Percentiles rank a stretch among this genome's conserved stretches.
These are phyloP conservation scores for Magnaporthiopsis incrustans DNA, from an alignment of 2,329 filamentous ascomycete species.

Conservation along the genomic window DNA sequence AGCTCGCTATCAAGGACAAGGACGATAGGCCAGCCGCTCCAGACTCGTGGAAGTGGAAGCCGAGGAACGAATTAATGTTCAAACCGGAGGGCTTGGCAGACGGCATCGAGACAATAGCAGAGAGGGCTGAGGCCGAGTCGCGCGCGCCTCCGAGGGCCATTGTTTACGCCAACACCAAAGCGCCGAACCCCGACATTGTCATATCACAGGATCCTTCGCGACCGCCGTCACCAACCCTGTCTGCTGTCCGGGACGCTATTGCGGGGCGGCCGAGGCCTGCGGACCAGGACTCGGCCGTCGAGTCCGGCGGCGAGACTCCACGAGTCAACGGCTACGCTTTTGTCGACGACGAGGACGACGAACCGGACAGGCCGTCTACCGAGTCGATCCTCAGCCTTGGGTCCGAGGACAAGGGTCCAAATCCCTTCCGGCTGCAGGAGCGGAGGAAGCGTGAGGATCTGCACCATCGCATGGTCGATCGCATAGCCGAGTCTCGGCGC, in stretches of 20 bases:
- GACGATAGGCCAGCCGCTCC: conserved; percentile 68
- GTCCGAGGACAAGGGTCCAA: conserved; percentile 54
- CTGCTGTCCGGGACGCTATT: conserved; percentile 77
- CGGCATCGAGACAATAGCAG: conserved; percentile 50
- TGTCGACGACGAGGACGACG: conserved; percentile 71
- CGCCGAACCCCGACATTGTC: conserved; percentile 42
- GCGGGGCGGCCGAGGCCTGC: conserved; percentile 58
- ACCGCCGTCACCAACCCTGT: conserved; percentile 75
- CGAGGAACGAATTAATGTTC: conserved; percentile 88
- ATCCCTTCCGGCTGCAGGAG: conserved; percentile 73
- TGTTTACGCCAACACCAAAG: conserved; percentile 74
- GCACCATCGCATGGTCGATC: conserved; percentile 81
- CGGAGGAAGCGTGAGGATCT: conserved; percentile 70
- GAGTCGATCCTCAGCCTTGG: conserved; percentile 45
- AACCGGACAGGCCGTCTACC: conserved; percentile 29
- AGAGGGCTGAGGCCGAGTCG: conserved; percentile 62
- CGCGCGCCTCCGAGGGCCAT: conserved; percentile 70
- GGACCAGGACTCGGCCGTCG: conserved; percentile 50
- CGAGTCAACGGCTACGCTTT: conserved; percentile 90
- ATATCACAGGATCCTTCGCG: conserved; percentile 26
- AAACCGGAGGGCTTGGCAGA: conserved; percentile 57
- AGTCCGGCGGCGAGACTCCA: conserved; percentile 65
- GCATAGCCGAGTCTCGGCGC: conserved; percentile 65
- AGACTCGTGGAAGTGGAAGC: conserved; percentile 65
- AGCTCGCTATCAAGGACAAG: conserved; percentile 55